Evolutionary conservation across 225 moss, liverwort and hornwort genomes (phyloP).

Genomic region (Pseudisothecium myosuroides): DNA sequence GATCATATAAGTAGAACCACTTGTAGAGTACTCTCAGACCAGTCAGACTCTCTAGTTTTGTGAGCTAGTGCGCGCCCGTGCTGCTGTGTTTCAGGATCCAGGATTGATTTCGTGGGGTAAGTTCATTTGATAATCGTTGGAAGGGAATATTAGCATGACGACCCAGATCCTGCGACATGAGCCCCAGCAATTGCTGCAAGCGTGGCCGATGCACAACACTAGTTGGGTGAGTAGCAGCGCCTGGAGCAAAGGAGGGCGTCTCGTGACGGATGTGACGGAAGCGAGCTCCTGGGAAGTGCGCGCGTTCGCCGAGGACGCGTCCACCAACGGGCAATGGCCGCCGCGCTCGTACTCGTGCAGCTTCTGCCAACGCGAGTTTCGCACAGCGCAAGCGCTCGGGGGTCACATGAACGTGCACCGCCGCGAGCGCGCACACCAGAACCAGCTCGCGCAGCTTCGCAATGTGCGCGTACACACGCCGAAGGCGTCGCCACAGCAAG

Average conservation of each 20-base stretch:
- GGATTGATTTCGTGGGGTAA: background rate
- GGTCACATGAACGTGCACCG: slow-evolving; percentile 89
- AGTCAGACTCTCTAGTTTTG: background rate
- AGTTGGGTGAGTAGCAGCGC: background rate
- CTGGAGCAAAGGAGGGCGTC: slow-evolving; percentile 10
- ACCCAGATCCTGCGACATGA: slow-evolving; percentile 22
- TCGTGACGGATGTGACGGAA: background rate
- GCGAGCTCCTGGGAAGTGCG: slow-evolving; percentile 55
- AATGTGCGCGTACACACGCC: background rate
- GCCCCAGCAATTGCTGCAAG: background rate
- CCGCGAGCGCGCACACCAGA: slow-evolving; percentile 60
- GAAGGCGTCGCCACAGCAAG: background rate
- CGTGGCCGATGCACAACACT: slow-evolving; percentile 1
- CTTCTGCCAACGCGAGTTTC: slow-evolving; percentile 71
- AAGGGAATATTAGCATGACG: background rate
- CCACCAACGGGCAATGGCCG: slow-evolving; percentile 68
- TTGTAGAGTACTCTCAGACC: background rate
- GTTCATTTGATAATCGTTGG: background rate
- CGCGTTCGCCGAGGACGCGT: slow-evolving; percentile 69
- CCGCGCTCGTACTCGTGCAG: slow-evolving; percentile 78
- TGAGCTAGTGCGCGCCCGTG: background rate
- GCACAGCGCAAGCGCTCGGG: slow-evolving; percentile 78
- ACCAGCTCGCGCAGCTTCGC: slow-evolving; percentile 45
- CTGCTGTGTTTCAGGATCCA: background rate
- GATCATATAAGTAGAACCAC: background rate